A percentile compares a stretch with the other conserved stretches of the same genome.
These are phyloP conservation scores for Ochromonadaceae sp. DNA, from an alignment of 352 stramenopile species.

Conservation along the genomic window DNA sequence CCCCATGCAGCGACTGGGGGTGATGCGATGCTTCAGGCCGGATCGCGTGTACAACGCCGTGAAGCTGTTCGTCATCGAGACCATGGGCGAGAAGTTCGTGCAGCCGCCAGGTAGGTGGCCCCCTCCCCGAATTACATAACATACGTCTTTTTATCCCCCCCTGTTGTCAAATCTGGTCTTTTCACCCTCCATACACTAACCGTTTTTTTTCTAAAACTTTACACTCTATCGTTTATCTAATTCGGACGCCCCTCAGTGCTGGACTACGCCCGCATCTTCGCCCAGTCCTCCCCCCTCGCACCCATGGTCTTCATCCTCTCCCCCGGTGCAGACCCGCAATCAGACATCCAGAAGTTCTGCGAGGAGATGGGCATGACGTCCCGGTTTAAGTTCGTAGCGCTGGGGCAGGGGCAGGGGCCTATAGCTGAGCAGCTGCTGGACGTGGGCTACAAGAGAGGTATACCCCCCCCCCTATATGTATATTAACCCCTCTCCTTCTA, in stretches of 20 bases:
- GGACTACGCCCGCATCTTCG: constrained; percentile 78
- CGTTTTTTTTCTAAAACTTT: no score
- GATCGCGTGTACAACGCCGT: constrained; percentile 88
- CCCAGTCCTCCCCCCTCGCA: constrained; percentile 54
- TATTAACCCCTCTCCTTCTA: no score
- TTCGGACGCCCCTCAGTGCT: no score
- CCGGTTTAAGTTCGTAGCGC: constrained; percentile 48
- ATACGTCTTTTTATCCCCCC: no score
- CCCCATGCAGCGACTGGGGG: constrained; percentile 62
- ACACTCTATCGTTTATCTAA: no score
- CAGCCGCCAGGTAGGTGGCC: no score
- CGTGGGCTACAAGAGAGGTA: constrained; percentile 52
- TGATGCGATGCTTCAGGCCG: constrained; percentile 79
- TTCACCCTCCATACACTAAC: no score
- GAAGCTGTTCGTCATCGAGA: constrained; percentile 74
- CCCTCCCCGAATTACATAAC: no score
- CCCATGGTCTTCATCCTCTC: constrained; percentile 87
- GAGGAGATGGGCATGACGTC: constrained; percentile 73
- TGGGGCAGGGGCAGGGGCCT: constrained; percentile 79
- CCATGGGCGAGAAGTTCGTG: constrained; percentile 64
- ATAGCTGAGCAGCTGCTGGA: constrained; percentile 84
- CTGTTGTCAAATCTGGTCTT: no score
- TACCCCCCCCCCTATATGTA: constrained; percentile 39
- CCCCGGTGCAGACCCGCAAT: constrained; percentile 76
- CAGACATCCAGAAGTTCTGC: constrained; percentile 74